phyloP scores from a whole-genome alignment of 1,284 basidiomycete genomes.

The Naganishia cerealis region DNA sequence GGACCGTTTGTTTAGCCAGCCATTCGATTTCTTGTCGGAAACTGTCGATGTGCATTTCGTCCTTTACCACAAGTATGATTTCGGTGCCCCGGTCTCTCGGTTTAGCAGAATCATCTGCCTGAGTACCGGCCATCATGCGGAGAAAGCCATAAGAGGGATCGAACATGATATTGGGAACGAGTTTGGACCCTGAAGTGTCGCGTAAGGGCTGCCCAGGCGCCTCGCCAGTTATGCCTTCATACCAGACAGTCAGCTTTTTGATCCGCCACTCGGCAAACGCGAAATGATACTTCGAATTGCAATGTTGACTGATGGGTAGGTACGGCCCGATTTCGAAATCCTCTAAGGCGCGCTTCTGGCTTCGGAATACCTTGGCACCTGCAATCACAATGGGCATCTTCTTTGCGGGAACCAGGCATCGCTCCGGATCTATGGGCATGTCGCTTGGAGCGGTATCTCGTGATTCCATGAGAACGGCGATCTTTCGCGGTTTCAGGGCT shows the following conservation, averaged over 20 bases:
- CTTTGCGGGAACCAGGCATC: conserved; percentile 12
- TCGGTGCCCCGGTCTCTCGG: conserved; percentile 1
- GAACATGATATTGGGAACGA: conserved; percentile 21
- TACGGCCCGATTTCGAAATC: conserved; percentile 27
- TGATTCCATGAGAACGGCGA: background rate
- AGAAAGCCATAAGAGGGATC: conserved; percentile 31
- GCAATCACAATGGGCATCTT: conserved; percentile 24
- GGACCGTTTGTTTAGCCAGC: background rate
- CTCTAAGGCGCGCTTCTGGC: conserved; percentile 10
- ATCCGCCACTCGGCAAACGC: conserved; percentile 28
- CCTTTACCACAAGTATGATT: conserved; percentile 13
- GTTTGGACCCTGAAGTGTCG: background rate
- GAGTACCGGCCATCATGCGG: conserved; percentile 15
- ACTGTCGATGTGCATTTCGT: background rate
- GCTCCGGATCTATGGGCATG: background rate
- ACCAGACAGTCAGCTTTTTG: conserved; percentile 16
- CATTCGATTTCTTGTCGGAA: conserved; percentile 17
- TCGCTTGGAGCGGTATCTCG: background rate
- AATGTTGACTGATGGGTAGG: conserved; percentile 25
- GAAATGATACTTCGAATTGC: conserved; percentile 18
- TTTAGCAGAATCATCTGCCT: background rate
- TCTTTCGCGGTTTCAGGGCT: background rate
- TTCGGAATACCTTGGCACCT: conserved; percentile 13
- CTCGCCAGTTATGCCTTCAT: background rate
- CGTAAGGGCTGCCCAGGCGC: background rate